A percentile compares a stretch with the other conserved stretches of the same genome.
Evolutionary conservation across 805 yeast species (phyloP).

Genomic region (Candida germanica): DNA sequence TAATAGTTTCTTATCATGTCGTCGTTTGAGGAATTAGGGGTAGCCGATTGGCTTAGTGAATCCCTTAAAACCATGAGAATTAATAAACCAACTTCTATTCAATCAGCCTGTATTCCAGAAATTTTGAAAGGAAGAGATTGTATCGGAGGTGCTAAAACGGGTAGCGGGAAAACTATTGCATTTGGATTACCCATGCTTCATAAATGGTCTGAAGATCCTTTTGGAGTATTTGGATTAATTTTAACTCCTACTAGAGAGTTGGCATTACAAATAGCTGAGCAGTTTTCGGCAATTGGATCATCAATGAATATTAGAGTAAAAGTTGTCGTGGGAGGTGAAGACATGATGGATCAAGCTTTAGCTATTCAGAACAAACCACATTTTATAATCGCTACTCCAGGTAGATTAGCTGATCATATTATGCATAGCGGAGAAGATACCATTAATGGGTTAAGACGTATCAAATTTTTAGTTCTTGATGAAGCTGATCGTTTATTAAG

Average conservation of each 20-base stretch:
- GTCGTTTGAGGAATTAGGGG: slow-evolving; percentile 61
- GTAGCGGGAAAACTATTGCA: slow-evolving; percentile 96
- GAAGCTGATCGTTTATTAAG: slow-evolving; percentile 94
- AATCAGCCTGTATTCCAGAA: slow-evolving; percentile 82
- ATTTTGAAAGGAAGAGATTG: slow-evolving; percentile 83
- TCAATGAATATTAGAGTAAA: slow-evolving; percentile 79
- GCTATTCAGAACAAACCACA: slow-evolving; percentile 83
- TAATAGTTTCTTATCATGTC: slow-evolving; percentile 1
- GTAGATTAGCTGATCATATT: slow-evolving; percentile 90
- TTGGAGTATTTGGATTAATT: slow-evolving; percentile 85
- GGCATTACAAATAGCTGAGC: slow-evolving; percentile 96
- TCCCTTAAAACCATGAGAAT: slow-evolving; percentile 81
- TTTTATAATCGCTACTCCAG: slow-evolving; percentile 95
- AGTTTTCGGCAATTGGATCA: slow-evolving; percentile 89
- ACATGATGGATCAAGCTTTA: slow-evolving; percentile 84
- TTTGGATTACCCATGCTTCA: slow-evolving; percentile 97
- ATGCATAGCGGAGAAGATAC: slow-evolving; percentile 87
- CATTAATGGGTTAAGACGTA: slow-evolving; percentile 69
- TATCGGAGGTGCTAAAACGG: slow-evolving; percentile 98
- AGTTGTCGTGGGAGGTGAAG: slow-evolving; percentile 93
- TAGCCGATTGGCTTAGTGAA: slow-evolving; percentile 83
- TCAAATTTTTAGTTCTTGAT: slow-evolving; percentile 81
- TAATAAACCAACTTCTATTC: slow-evolving; percentile 80
- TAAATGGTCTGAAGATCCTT: slow-evolving; percentile 92
- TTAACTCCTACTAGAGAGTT: slow-evolving; percentile 92